Evolutionary conservation across 805 yeast genomes (phyloP), one percentile per base, ranked within the genome.

Genomic region (Teunomyces gatunensis): DNA sequence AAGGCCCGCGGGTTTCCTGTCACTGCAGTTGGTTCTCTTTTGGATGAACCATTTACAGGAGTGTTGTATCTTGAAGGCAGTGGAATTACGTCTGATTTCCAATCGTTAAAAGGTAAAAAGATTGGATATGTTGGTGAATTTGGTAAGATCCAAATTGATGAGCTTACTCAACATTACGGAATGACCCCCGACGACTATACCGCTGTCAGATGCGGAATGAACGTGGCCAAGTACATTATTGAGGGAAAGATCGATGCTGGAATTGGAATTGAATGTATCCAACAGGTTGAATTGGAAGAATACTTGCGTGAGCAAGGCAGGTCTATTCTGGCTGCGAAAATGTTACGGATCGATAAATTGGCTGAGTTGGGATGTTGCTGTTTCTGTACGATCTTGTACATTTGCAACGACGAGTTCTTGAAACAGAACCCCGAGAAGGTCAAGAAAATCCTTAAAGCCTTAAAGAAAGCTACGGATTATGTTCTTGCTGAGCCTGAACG

Each of bases 51-150:
- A 6, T 79, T 79, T 61, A 79, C 83, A 15, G 83, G 83, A 30
- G 71, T 79, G 34, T 64, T 79, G 49, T 79, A 77, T 59, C 63
- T 79, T 57, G 71, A 75, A 54, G 78, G 75, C 2, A 64, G 71
- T 42, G 83, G 83, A 17, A 73, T 78, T 54, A 74, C 81, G 36
- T 57, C 70, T 7, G 82, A 79, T 58, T 79, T 79, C 63, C 63
- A 61, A 36, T 74, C 81, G 4, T 67, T 79, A 55, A 78, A 74
- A 55, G 83, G 83, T 21, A 78, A 78, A 60, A 63, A 63, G 40
- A 76, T 79, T 54, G 83, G 83, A 15, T 79, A 79, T 57, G 83
- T 79, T 33, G 83, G 83, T 28, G 83, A 79, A 55, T 79, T 79
- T 57, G 83, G 83, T 42, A 79, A 79, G 63, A 78, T 79, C 54